Evolutionary conservation across 2,329 filamentous ascomycete genomes (phyloP), one percentile per base, ranked within the genome.

Genomic region (Trichothecium sympodiale): DNA sequence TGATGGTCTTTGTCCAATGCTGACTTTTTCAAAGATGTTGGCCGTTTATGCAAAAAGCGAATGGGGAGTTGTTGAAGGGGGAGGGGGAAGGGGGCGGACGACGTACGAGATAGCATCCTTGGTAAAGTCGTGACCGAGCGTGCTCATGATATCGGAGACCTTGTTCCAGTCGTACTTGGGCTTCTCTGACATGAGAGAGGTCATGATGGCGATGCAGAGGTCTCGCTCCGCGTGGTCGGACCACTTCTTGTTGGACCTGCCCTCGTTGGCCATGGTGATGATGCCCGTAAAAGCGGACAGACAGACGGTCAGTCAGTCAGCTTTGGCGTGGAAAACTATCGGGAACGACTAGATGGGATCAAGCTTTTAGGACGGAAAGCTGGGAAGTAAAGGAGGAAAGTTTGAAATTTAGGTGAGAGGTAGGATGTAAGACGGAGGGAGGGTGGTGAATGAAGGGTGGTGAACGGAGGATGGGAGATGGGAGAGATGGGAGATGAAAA

Each of bases 71-170:
- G 27, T 28, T 6, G 26, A 20, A 30, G 17, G n/a, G 16, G 17
- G 15, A 12, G 14, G 34, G 30, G 17, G 17, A 35, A 26, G 25
- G 18, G 28, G 23, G 12, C 8, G 15, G 8, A 18, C 15, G 10
- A 51, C 58, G 28, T 46, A 62, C 60, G 46, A 52, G 27, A 62
- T 53, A 25, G 60, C 60, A n/a, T 58, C 56, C 25, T 56, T 53
- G 37, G 54, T 56, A 23, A 62, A 62, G 8, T 38, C 25, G 17
- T 61, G 54, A 8, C 57, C 58, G 13, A 56, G 46, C 3, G 38
- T 16, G 3, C 33, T 38, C 59, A 62, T 61, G 26, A 54, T 41
- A 7, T 36, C 34, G 34, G 50, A 46, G 4, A 58, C 45, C 17
- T 43, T 46, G 31, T 46, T 36, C 59, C 59, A 62, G 44, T 61